Conservation (phyloP, 2,329 filamentous ascomycete species). For the Alternaria sp. region DNA sequence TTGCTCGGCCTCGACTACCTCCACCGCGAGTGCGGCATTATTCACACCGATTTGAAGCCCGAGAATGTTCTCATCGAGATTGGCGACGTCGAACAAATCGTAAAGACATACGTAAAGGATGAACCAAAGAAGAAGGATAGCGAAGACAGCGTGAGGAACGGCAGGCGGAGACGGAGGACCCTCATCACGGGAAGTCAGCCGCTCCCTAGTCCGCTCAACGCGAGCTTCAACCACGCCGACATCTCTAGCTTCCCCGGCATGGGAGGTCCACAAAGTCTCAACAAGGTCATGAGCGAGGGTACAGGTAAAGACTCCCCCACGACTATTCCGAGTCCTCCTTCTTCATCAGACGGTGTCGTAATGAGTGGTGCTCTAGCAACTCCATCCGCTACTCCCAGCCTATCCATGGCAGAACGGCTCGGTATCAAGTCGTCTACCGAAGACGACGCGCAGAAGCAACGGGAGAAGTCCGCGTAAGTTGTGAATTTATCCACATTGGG, state of each 20-base stretch:
- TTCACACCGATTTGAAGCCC: conserved; percentile 96
- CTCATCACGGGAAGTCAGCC: conserved; percentile 98
- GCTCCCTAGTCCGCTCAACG: conserved; percentile 91
- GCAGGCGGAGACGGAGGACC: conserved; percentile 85
- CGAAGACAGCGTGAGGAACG: conserved; percentile 92
- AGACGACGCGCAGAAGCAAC: conserved; percentile 72
- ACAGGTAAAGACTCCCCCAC: conserved; percentile 65
- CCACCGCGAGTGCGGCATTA: conserved; percentile 97
- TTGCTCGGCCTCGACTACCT: conserved; percentile 94
- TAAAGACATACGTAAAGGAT: conserved; percentile 92
- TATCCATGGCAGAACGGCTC: conserved; percentile 68
- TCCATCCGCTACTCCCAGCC: conserved; percentile 51
- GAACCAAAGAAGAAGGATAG: conserved; percentile 71
- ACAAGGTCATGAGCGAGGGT: conserved; percentile 79
- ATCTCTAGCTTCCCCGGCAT: conserved; percentile 65
- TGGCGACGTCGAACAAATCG: conserved; percentile 97
- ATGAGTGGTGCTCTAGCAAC: conserved; percentile 65
- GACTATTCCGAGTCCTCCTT: conserved; percentile 51
- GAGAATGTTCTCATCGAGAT: conserved; percentile 99
- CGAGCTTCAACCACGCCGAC: conserved; percentile 83
- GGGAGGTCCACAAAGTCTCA: conserved; percentile 72
- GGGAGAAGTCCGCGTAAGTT: conserved; percentile 92
- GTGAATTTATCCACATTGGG: background rate
- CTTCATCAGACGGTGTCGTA: conserved; percentile 57
- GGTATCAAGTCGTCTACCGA: conserved; percentile 62